Percentiles rank a stretch among this genome's conserved stretches.
These are phyloP conservation scores for Ophiostoma ips DNA, from an alignment of 2,329 filamentous ascomycete species.

Conservation along the genomic window DNA sequence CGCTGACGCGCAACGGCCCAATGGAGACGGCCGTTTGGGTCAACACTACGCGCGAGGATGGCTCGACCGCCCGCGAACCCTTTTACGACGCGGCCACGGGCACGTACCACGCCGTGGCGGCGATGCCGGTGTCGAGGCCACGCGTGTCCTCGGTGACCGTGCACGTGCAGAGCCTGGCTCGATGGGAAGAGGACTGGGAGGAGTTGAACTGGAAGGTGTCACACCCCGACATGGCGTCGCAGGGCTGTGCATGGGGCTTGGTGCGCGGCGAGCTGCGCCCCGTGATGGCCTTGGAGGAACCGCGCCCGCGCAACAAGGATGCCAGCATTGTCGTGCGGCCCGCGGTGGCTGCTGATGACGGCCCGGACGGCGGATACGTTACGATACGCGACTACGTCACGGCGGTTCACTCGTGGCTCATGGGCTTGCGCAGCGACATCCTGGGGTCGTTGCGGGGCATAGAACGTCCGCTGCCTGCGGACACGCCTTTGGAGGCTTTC, in stretches of 20 bases:
- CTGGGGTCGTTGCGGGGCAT: neutral
- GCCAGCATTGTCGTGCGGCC: constrained; percentile 23
- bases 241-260: neutral
- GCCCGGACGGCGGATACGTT: constrained; percentile 4
- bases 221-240: neutral
- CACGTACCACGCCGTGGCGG: constrained; percentile 3
- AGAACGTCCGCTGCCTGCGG: neutral
- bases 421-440: constrained; percentile 7
- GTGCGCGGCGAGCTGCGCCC: neutral
- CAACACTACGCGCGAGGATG: neutral
- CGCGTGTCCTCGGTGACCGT: constrained; percentile 9
- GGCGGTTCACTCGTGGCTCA: constrained; percentile 11
- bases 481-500: too few species aligned
- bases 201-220: neutral
- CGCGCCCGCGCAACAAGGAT: constrained; percentile 18
- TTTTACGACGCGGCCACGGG: neutral
- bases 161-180: neutral
- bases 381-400: constrained; percentile 12
- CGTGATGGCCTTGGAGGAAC: constrained; percentile 21
- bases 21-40: neutral
- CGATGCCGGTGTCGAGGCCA: constrained; percentile 4
- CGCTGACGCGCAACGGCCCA: neutral
- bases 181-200: constrained; percentile 8
- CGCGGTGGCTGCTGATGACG: neutral
- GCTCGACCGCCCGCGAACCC: neutral